Evolutionary conservation across 768 basidiomycete species (phyloP).

Genomic region (Boletus subparvulus): DNA sequence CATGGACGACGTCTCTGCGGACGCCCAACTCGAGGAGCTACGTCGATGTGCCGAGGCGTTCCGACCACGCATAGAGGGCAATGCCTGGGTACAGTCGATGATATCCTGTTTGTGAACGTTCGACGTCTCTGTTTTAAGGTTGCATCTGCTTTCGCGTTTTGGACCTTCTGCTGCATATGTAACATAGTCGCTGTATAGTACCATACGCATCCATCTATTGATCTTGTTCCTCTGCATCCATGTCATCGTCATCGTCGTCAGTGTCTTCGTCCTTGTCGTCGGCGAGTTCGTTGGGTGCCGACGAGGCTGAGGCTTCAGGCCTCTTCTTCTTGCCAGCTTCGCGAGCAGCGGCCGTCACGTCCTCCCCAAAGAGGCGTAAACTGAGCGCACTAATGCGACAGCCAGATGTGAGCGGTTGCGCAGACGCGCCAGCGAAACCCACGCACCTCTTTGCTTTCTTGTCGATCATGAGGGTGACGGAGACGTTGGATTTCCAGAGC

Average conservation of each 20-base stretch:
- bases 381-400: slow-evolving; percentile 68
- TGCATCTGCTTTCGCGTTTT: not conserved
- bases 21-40: slow-evolving; percentile 46
- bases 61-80: slow-evolving; percentile 68
- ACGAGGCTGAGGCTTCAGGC: not conserved
- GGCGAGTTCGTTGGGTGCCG: not conserved
- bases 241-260: slow-evolving; percentile 6
- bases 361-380: slow-evolving; percentile 77
- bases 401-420: not conserved
- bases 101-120: slow-evolving; percentile 40
- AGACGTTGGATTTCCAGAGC: slow-evolving; percentile 91
- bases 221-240: slow-evolving; percentile 11
- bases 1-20: slow-evolving; percentile 46
- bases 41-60: slow-evolving; percentile 63
- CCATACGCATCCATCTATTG: slow-evolving; percentile 11
- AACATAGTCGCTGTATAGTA: slow-evolving; percentile 11
- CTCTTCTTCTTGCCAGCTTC: slow-evolving; percentile 33
- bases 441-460: slow-evolving; percentile 91
- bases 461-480: slow-evolving; percentile 89
- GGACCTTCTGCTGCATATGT: not conserved
- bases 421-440: not conserved
- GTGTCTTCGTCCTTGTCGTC: not conserved
- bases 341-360: slow-evolving; percentile 58
- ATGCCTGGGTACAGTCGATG: slow-evolving; percentile 72
- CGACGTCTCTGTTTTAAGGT: not conserved